Base-by-base conservation (phyloP, 345 rosid genomes). In the Atalantia buxifolia region DNA sequence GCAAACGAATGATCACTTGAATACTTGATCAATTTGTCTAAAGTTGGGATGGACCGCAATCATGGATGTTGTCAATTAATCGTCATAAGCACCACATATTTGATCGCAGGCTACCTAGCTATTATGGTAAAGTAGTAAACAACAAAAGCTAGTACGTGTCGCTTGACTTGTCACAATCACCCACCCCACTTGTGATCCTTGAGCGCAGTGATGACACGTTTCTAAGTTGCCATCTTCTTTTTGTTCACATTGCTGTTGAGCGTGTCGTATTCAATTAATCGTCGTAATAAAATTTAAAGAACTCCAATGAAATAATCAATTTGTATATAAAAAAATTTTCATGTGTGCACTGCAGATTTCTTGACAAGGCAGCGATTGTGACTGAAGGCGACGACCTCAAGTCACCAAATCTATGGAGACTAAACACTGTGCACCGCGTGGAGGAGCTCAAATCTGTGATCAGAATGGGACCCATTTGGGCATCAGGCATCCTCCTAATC, bases 401-500 rank as follows among this genome's bases (percentile, higher is more conserved):
- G 63, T 28, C 71, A 69, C 87, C 87, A 6, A 81, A 88, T 68
- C 77, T 84, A 16, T 86, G 91, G 91, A 79, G 84, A 24, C 74
- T 88, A n/a, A 88, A 81, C 83, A 88, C 89, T 12, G 84, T 88
- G 0, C 91, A 88, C 66, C 77, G 91, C 59, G 89, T 88, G 2
- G 91, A 88, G 61, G 91, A 88, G 55, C 71, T 88, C 0, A 88
- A 88, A 81, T 81, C 82, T 10, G 35, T 88, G 13, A 71, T 88
- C 66, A 77, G 88, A 74, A 84, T 88, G 91, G 83, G 85, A 71
- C 91, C 91, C 1, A 88, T 88, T 16, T 83, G 91, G 91, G 91
- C 85, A 18, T 81, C 89, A 16, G 91, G 91, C 36, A 86, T 86
- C 66, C 80, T 88, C 5, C 80, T 84, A 36, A 76, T 83, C 66